Percentiles rank a stretch among this genome's conserved stretches.
Evolutionary conservation across 129 eudicot species (phyloP).

Genomic region (Lactuca sativa): DNA sequence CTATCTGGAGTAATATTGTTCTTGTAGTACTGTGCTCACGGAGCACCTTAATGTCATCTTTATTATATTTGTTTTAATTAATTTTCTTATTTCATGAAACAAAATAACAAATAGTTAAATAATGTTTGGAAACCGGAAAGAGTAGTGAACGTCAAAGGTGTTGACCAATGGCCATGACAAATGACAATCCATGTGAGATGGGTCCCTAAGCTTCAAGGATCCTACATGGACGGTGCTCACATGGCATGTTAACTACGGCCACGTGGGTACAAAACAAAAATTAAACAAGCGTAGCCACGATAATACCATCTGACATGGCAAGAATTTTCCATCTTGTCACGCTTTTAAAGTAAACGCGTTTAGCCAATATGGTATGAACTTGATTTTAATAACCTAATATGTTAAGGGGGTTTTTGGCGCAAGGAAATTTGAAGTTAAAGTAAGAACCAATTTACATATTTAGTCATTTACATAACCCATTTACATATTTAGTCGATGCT

Average conservation of each 20-base stretch:
- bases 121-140: not conserved
- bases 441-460: no score
- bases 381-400: not conserved
- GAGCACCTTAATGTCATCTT: no score
- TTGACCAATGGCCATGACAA: slow-evolving; percentile 9
- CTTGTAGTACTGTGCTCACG: no score
- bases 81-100: no score
- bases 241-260: slow-evolving; percentile 20
- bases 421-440: no score
- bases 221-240: slow-evolving; percentile 29
- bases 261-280: slow-evolving; percentile 7
- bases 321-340: not conserved
- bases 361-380: not conserved
- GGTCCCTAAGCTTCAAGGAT: slow-evolving; percentile 17
- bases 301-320: not conserved
- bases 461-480: no score
- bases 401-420: not conserved
- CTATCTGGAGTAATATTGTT: no score
- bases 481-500: no score
- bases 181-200: slow-evolving; percentile 22
- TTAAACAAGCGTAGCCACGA: not conserved
- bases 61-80: no score
- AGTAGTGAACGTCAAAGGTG: not conserved
- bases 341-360: slow-evolving; percentile 2
- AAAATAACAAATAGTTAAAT: no score